A percentile compares a stretch with the other conserved stretches of the same genome.
phyloP scores from a whole-genome alignment of 306 rosid genomes.

The Delonix regia region DNA sequence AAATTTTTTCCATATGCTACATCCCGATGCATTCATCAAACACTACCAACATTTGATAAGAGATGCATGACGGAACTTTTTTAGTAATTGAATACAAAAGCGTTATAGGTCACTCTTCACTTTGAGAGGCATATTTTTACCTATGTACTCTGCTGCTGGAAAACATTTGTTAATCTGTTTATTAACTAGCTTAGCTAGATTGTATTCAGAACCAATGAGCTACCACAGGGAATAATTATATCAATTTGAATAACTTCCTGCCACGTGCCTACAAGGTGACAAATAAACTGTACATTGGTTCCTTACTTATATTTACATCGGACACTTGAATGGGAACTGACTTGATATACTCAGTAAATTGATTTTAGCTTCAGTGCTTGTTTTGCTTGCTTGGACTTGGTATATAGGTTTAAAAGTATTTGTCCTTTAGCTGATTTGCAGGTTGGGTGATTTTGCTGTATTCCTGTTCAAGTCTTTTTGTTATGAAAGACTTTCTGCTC shows the following conservation, averaged over 20 bases:
- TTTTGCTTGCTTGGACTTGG: constrained; percentile 24
- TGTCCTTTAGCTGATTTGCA: neutral
- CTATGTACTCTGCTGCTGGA: neutral
- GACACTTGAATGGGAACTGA: neutral
- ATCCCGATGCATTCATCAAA: neutral
- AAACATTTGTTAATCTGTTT: constrained; percentile 4
- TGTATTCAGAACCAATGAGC: neutral
- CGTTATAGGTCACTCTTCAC: neutral
- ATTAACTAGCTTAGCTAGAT: constrained; percentile 3
- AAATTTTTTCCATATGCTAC: neutral
- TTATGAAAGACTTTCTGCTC: constrained; percentile 10
- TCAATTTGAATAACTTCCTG: neutral
- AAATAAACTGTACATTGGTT: neutral
- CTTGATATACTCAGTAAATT: neutral
- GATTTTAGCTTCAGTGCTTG: constrained; percentile 17
- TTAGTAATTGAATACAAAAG: neutral
- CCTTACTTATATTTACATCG: neutral
- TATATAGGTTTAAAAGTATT: neutral
- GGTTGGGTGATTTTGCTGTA: constrained; percentile 7
- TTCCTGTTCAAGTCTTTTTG: neutral
- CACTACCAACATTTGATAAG: neutral
- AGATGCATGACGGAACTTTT: neutral
- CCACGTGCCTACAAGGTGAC: neutral
- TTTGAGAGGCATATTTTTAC: neutral
- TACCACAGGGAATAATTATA: neutral